Base-by-base conservation (phyloP, 176 grass and related monocot species). In the Ampelocalamus luodianensis region DNA sequence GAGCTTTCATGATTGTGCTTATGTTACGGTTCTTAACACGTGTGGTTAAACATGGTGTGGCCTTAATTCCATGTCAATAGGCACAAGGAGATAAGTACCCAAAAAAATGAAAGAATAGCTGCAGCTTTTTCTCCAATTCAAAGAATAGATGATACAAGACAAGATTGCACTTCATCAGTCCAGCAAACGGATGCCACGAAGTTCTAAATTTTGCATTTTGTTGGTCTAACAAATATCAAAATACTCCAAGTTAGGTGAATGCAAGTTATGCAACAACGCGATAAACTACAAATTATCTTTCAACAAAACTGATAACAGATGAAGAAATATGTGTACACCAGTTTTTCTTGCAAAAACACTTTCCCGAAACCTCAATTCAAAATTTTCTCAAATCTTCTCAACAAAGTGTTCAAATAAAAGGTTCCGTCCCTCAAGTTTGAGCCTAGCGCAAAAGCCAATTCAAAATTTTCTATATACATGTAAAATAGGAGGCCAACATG, bases 401-500 rank as follows among this genome's bases (percentile, higher is more conserved):
- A 68, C 26, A 38, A 2, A 12, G 34, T 51, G 17, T 34, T 1
- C 32, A 34, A 34, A 34, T 34, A 34, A 29, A 29, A 29, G 29
- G 29, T 1, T 29, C 29, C 29, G 29, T 29, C 29, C 29, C 29
- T 34, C 32, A 34, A 34, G 32, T 34, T 34, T 34, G 32, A 34
- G 32, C 32, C 32, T 34, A 34, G 29, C 29, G 29, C 29, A 29
- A 29, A 29, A 29, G 29, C 29, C 29, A 1, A 29, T 29, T 29
- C 29, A 29, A 29, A 29, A 29, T 29, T 29, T 29, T 29, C 29
- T 29, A 71, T 74, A 68, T 74, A 65, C 67, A 90, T 11, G 27
- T 83, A 83, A 15, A 67, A 56, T 87, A 68, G 26, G 22, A 73
- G 68, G 62, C 48, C 66, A 72, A 78, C 45, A 87, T 78, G 76